phyloP scores from a whole-genome alignment of 768 basidiomycete species.

The Cytidiella melzeri region DNA sequence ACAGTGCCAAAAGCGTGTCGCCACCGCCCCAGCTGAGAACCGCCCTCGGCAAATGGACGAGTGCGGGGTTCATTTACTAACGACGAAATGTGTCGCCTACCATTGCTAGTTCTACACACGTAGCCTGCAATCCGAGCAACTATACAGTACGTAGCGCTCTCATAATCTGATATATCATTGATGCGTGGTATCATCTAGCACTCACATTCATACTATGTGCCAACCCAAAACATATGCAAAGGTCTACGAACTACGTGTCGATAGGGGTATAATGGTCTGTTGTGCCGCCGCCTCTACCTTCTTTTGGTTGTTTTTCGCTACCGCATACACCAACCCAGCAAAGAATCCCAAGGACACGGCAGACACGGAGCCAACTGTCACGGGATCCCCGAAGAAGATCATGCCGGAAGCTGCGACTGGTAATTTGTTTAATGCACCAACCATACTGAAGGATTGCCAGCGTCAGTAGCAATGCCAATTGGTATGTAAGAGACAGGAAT shows the following conservation, averaged over 20 bases:
- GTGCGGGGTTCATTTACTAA: no score
- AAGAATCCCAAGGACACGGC: constrained; percentile 87
- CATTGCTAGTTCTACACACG: no score
- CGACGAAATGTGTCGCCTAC: no score
- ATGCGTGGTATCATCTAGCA: no score
- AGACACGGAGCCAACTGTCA: constrained; percentile 83
- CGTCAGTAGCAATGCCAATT: constrained; percentile 4
- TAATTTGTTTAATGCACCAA: constrained; percentile 94
- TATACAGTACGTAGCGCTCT: no score
- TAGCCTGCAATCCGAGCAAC: no score
- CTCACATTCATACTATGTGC: no score
- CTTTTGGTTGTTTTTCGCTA: constrained; percentile 93
- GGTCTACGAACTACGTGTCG: constrained; percentile 39
- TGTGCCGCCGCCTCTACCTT: constrained; percentile 57
- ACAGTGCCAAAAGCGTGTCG: no score
- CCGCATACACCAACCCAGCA: constrained; percentile 86
- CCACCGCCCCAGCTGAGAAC: no score
- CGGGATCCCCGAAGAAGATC: constrained; percentile 91
- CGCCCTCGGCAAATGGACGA: no score
- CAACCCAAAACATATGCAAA: no score
- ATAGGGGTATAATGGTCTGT: constrained; percentile 51
- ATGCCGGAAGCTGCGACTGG: constrained; percentile 99
- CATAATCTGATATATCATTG: no score
- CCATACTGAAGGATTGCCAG: constrained; percentile 57
- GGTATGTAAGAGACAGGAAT: neutral